phyloP scores from a whole-genome alignment of 169 alveolate species.

The Blepharisma undulans region DNA sequence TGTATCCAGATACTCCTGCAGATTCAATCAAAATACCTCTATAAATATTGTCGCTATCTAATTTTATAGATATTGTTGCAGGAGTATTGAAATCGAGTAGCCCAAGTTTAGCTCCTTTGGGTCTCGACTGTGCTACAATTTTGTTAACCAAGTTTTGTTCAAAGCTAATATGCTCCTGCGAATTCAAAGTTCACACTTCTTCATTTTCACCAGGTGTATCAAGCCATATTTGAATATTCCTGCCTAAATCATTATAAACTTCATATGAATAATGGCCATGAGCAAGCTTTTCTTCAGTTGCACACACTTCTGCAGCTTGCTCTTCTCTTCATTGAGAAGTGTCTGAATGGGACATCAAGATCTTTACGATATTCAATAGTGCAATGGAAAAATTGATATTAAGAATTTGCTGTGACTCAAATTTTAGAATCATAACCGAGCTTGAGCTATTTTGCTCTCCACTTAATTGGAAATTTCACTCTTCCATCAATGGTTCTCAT shows the following conservation, averaged over 20 bases:
- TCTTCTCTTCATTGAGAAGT: conserved; percentile 1
- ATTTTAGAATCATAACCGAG: not conserved
- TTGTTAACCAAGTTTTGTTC: not conserved
- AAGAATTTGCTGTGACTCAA: not conserved
- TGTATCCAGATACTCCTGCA: not conserved
- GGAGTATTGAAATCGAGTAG: not conserved
- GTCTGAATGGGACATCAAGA: not conserved
- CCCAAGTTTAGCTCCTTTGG: not conserved
- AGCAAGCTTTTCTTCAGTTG: not conserved
- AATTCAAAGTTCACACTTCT: not conserved
- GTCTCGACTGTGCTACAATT: not conserved
- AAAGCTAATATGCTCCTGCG: not conserved
- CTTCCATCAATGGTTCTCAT: conserved; percentile 42
- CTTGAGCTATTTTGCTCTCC: not conserved
- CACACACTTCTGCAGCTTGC: not conserved
- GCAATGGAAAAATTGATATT: not conserved
- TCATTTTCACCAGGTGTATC: not conserved
- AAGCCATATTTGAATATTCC: not conserved
- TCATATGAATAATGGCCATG: conserved; percentile 25
- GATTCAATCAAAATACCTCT: not conserved
- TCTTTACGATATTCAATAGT: not conserved
- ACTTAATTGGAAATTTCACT: not conserved
- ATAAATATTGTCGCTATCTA: not conserved
- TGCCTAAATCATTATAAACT: not conserved
- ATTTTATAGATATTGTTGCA: not conserved